Conservation (phyloP, 2,329 filamentous ascomycete species). For the Ceratocystis eucalypticola region DNA sequence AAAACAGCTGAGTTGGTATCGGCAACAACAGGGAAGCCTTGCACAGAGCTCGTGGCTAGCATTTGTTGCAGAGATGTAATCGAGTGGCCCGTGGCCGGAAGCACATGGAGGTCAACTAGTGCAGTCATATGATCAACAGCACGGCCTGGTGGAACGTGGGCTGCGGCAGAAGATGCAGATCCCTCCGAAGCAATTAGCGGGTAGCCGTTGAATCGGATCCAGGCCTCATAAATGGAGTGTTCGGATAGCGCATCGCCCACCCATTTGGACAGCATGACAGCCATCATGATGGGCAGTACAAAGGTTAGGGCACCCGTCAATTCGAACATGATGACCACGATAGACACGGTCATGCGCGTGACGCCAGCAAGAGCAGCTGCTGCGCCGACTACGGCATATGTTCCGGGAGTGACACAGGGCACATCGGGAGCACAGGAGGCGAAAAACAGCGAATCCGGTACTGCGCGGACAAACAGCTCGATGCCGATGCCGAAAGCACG, state of each 20-base stretch:
- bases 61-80: constrained; percentile 60
- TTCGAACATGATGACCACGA: constrained; percentile 99
- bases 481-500: constrained; percentile 80
- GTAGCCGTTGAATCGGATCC: constrained; percentile 94
- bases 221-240: constrained; percentile 89
- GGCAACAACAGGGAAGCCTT: constrained; percentile 82
- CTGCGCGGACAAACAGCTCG: constrained; percentile 71
- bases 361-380: constrained; percentile 88
- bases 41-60: constrained; percentile 61
- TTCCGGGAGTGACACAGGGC: constrained; percentile 81
- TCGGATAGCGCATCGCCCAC: constrained; percentile 90
- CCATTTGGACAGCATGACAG: constrained; percentile 97
- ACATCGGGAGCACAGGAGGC: constrained; percentile 69
- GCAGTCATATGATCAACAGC: constrained; percentile 86
- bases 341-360: constrained; percentile 92
- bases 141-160: constrained; percentile 63
- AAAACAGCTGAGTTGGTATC: constrained; percentile 65
- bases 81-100: constrained; percentile 79
- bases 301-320: constrained; percentile 91
- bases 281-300: constrained; percentile 96
- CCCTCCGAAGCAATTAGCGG: constrained; percentile 85
- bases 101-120: constrained; percentile 76
- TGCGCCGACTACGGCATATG: constrained; percentile 91
- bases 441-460: constrained; percentile 59
- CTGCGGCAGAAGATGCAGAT: constrained; percentile 45